Percentiles rank a stretch among this genome's conserved stretches.
Evolutionary conservation across 192 early-diverging fungal genomes (phyloP).

Genomic region (Entomortierella chlamydospora): DNA sequence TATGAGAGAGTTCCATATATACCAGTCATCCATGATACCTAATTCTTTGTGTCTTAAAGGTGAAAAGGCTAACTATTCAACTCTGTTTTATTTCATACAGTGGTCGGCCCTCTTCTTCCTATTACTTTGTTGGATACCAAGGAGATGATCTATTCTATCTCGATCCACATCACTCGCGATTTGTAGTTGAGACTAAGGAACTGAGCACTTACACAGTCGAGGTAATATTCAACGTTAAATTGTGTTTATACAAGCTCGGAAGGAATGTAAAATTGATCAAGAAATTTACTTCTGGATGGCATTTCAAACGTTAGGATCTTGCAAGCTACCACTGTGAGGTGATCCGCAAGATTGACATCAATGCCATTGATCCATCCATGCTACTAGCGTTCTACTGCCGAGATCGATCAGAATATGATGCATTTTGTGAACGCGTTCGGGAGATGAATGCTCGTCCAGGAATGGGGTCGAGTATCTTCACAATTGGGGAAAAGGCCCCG

Average conservation of each 20-base stretch:
- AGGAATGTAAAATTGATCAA: not conserved
- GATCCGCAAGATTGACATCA: constrained; percentile 79
- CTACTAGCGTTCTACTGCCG: constrained; percentile 89
- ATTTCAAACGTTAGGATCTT: constrained; percentile 64
- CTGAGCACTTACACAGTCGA: constrained; percentile 57
- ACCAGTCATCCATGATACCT: too few relatives aligned
- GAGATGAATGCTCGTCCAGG: constrained; percentile 55
- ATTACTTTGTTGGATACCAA: constrained; percentile 93
- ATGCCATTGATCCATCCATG: constrained; percentile 92
- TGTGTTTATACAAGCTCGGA: not conserved
- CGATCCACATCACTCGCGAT: constrained; percentile 92
- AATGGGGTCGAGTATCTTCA: constrained; percentile 65
- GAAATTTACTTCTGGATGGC: not conserved
- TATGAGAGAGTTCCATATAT: constrained; percentile 29
- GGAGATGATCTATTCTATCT: constrained; percentile 88
- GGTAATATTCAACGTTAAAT: constrained; percentile 43
- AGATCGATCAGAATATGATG: constrained; percentile 68
- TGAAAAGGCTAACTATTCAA: too few relatives aligned
- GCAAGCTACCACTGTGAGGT: constrained; percentile 85
- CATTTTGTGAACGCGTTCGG: constrained; percentile 64
- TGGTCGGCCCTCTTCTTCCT: constrained; percentile 93
- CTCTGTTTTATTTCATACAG: too few relatives aligned
- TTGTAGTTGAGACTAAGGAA: constrained; percentile 66
- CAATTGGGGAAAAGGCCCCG: constrained; percentile 72
- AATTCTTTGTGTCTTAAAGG: too few relatives aligned